Percentiles rank a stretch among this genome's conserved stretches.
Conservation (phyloP, 495 filamentous ascomycete species). For the Xylaria acuta region DNA sequence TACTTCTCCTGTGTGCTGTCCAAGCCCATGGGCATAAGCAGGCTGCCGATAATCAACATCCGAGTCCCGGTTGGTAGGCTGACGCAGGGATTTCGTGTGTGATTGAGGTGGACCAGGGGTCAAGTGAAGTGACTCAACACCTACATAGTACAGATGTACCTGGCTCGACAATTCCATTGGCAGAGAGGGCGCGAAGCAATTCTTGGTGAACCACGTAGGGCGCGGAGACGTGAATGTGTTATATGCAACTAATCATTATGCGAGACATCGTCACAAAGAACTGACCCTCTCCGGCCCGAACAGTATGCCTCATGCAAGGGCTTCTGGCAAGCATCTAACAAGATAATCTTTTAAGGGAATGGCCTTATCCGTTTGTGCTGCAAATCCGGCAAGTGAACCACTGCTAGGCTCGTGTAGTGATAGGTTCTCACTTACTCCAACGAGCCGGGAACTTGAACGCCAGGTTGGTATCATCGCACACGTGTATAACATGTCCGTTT, state of each 20-base stretch:
- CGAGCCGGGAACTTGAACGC: background rate
- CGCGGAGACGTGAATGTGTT: background rate
- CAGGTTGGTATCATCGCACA: background rate
- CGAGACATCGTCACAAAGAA: background rate
- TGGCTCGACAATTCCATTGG: conserved; percentile 9
- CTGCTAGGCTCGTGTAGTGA: background rate
- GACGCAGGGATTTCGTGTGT: conserved; percentile 16
- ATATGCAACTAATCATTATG: background rate
- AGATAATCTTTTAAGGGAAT: background rate
- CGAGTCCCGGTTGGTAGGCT: conserved; percentile 14
- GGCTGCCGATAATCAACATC: background rate
- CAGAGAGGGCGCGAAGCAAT: background rate
- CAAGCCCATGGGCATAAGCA: background rate
- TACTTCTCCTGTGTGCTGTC: background rate
- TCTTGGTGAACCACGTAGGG: background rate
- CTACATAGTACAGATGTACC: background rate
- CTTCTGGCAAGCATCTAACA: background rate
- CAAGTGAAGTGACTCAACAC: conserved; percentile 14
- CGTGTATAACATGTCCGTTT: background rate
- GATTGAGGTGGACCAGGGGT: conserved; percentile 2
- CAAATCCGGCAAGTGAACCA: background rate
- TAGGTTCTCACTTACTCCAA: background rate
- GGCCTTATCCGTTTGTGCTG: background rate
- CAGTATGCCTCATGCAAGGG: background rate
- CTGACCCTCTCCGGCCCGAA: background rate